A percentile compares a stretch with the other conserved stretches of the same genome.
phyloP scores from a whole-genome alignment of 75 land plant genomes.

The Larix kaempferi region DNA sequence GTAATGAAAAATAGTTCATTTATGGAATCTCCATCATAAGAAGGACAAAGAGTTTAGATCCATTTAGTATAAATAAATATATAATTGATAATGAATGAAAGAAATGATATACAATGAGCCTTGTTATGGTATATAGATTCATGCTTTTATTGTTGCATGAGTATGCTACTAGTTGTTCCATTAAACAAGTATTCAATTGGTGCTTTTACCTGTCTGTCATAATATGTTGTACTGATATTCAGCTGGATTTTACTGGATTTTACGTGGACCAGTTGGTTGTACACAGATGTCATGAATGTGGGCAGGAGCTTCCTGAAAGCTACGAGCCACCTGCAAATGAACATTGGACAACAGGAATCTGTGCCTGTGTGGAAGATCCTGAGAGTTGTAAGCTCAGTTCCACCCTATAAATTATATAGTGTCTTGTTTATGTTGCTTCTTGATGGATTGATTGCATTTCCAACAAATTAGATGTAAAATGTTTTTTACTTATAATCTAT shows the following conservation, averaged over 20 bases:
- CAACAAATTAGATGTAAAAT: not conserved
- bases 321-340: conserved; percentile 79
- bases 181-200: not conserved
- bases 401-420: not conserved
- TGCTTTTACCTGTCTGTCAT: not conserved
- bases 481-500: not conserved
- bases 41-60: too few species aligned
- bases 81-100: too few species aligned
- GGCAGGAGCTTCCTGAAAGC: conserved; percentile 83
- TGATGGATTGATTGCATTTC: not conserved
- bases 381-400: conserved; percentile 63
- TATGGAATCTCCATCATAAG: too few species aligned
- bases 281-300: conserved; percentile 77
- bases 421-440: conserved; percentile 1
- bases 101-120: too few species aligned
- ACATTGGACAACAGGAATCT: conserved; percentile 91
- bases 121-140: too few species aligned
- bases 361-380: conserved; percentile 74
- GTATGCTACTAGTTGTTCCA: not conserved
- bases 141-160: not conserved
- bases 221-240: not conserved
- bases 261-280: conserved; percentile 58
- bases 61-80: too few species aligned
- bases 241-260: conserved; percentile 1
- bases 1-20: too few species aligned